Percentiles rank a stretch among this genome's conserved stretches.
These are phyloP conservation scores for Stentor roeselii DNA, from an alignment of 73 alveolate genomes.

Conservation along the genomic window DNA sequence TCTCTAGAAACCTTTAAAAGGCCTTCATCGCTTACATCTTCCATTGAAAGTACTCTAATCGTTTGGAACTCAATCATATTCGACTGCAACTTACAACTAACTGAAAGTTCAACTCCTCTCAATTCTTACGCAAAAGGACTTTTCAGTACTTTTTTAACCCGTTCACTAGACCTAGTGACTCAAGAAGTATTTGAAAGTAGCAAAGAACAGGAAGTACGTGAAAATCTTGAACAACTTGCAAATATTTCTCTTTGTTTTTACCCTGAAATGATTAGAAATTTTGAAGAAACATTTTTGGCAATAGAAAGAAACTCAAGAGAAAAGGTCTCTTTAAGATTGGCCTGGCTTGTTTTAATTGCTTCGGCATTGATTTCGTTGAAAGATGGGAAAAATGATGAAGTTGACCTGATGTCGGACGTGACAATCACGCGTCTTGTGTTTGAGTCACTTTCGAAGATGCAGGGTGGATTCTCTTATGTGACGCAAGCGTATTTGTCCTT, in stretches of 20 bases:
- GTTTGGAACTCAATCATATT: neutral
- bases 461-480: neutral
- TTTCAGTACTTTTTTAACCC: neutral
- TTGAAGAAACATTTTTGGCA: neutral
- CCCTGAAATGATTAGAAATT: neutral
- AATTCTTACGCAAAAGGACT: neutral
- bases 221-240: neutral
- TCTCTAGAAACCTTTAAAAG: neutral
- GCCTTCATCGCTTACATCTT: neutral
- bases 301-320: neutral
- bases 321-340: neutral
- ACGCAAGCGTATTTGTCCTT: neutral
- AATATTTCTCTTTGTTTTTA: neutral
- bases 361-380: constrained; percentile 5
- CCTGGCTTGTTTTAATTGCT: neutral
- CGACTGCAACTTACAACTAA: neutral
- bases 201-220: neutral
- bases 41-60: neutral
- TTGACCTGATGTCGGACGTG: neutral
- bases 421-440: neutral
- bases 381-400: neutral
- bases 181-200: neutral
- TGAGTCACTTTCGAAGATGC: neutral
- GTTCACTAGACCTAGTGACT: neutral
- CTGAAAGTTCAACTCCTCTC: neutral